Evolutionary conservation across 2,329 filamentous ascomycete genomes (phyloP).

Genomic region (Calonectria hongkongensis): DNA sequence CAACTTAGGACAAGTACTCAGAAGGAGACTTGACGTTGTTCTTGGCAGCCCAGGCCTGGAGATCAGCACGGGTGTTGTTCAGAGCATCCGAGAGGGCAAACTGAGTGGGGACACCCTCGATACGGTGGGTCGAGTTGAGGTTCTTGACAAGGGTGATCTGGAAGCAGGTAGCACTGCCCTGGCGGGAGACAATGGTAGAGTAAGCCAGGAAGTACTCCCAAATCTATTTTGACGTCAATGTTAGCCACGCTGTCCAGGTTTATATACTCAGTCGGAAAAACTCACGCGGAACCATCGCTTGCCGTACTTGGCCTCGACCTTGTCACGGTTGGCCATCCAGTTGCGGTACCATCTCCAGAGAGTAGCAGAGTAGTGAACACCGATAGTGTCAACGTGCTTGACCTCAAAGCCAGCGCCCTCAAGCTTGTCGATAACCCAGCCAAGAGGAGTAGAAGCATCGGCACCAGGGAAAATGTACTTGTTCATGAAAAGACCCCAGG

Average conservation of each 20-base stretch:
- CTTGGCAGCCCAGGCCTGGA: constrained; percentile 60
- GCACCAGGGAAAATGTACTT: constrained; percentile 99
- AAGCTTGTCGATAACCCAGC: constrained; percentile 88
- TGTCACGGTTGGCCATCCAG: constrained; percentile 95
- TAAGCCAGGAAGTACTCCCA: constrained; percentile 96
- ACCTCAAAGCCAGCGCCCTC: constrained; percentile 85
- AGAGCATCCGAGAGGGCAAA: constrained; percentile 80
- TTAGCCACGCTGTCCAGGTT: constrained; percentile 12
- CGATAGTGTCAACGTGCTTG: constrained; percentile 93
- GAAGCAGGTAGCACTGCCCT: constrained; percentile 91
- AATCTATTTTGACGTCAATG: constrained; percentile 71
- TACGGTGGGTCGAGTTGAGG: constrained; percentile 90
- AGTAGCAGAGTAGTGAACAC: constrained; percentile 97
- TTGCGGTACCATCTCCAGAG: constrained; percentile 99
- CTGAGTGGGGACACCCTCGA: constrained; percentile 84
- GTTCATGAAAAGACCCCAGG: constrained; percentile 99
- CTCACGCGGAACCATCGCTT: constrained; percentile 94
- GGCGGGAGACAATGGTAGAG: constrained; percentile 89
- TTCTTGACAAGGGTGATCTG: constrained; percentile 95
- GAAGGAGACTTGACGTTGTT: constrained; percentile 60
- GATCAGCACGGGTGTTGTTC: constrained; percentile 60
- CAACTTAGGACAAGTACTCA: constrained; percentile 52
- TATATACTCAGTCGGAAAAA: constrained; percentile 19
- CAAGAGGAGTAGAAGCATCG: constrained; percentile 94
- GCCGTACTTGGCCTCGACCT: constrained; percentile 96